A percentile compares a stretch with the other conserved stretches of the same genome.
Conservation (phyloP, 176 grass and related monocot genomes). For the Carex myosuroides region DNA sequence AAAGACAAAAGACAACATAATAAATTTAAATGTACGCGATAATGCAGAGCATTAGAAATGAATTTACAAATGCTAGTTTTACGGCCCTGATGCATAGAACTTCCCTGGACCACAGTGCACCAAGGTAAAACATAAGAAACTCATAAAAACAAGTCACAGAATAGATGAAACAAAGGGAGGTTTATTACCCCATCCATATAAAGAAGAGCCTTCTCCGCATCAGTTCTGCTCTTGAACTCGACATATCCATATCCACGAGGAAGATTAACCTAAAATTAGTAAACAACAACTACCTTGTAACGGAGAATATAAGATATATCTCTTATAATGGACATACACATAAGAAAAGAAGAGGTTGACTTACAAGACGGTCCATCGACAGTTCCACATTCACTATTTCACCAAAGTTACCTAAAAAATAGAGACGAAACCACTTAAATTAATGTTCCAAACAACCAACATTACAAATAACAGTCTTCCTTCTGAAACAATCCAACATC, state of each 20-base stretch:
- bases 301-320: neutral
- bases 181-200: conserved; percentile 95
- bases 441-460: neutral
- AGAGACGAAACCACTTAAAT: neutral
- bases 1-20: neutral
- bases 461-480: neutral
- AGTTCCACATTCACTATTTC: conserved; percentile 94
- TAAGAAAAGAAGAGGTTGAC: conserved; percentile 14
- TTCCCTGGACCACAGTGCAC: neutral
- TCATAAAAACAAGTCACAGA: neutral
- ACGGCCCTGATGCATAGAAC: neutral
- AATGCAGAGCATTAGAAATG: neutral
- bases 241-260: conserved; percentile 98
- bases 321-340: conserved; percentile 6
- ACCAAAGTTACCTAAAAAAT: conserved; percentile 67
- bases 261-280: conserved; percentile 80
- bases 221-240: conserved; percentile 87
- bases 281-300: neutral
- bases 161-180: conserved; percentile 2
- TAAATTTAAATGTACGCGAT: neutral
- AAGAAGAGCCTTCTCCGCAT: conserved; percentile 99
- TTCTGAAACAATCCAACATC: neutral
- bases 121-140: neutral
- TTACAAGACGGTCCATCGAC: conserved; percentile 85
- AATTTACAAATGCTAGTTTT: neutral